Base-by-base conservation (phyloP, 2,329 filamentous ascomycete genomes). In the Alternaria ethzedia region DNA sequence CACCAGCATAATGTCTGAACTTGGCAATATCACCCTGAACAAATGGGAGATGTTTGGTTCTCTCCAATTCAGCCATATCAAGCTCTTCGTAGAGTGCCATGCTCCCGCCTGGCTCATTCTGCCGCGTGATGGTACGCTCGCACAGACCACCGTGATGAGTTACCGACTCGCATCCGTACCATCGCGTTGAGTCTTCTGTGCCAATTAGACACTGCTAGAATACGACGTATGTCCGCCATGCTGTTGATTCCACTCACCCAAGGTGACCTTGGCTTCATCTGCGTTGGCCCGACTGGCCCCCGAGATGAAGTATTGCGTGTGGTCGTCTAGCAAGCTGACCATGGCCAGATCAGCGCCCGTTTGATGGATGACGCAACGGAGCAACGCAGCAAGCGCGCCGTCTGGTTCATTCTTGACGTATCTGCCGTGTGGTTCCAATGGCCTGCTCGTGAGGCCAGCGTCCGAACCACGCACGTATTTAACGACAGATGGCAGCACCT, bases 151-250 rank as follows among this genome's bases (percentile, higher is more conserved):
- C 59, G 43, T 62, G 59, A 21, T 62, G 59, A 17, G 55, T 59
- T 20, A 62, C 59, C 11, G 59, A 62, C 23, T 62, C 59, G 23
- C 59, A 62, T 25, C 59, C 59, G 58, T 62, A 62, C 59, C 59
- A 62, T 30, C 17, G 52, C 6, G 59, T 62, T 13, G 59, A 62
- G 21, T 62, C 59, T 62, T 30, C 56, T 30, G 13, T 23, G 8
- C 12, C 6, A 20, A 26, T 59, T 54, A 59, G 59, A 15, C n/a
- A 21, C n/a, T 12, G 8, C 13, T 7, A 51, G 47, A 20, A 26
- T 30, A 6, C 2, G 17, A 36, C 7, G 47, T 30, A 28, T 8
- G 15, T 36, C 7, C 25, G 36, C 12, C 25, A 17, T 25, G 12
- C 6, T 25, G 7, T 30, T 30, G 17, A 21, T 11, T 50, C 10